Conservation (phyloP, 2,329 filamentous ascomycete species). For the Fusarium devonianum region DNA sequence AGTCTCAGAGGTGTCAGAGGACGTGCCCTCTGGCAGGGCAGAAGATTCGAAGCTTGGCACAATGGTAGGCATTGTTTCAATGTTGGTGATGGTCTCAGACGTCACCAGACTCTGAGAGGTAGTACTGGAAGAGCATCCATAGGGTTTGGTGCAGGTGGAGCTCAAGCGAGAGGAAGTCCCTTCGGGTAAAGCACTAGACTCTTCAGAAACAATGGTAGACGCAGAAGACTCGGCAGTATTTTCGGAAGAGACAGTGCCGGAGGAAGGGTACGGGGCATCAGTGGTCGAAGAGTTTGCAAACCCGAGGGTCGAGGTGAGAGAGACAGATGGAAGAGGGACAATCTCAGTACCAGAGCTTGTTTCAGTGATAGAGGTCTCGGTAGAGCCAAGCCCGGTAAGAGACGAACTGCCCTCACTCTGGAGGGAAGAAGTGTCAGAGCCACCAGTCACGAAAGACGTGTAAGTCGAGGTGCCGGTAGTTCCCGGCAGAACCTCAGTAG, state of each 20-base stretch:
- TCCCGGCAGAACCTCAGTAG: background rate
- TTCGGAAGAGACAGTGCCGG: background rate
- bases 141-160: constrained; percentile 11
- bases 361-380: constrained; percentile 1
- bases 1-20: background rate
- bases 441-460: background rate
- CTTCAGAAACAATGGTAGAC: constrained; percentile 2
- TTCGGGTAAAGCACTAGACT: constrained; percentile 19
- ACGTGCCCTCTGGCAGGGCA: constrained; percentile 22
- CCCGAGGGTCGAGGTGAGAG: constrained; percentile 5
- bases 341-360: constrained; percentile 3
- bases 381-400: background rate
- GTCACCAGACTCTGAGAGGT: background rate
- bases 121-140: constrained; percentile 26
- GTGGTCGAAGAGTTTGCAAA: constrained; percentile 12
- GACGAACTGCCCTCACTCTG: constrained; percentile 17
- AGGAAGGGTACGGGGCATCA: constrained; percentile 2
- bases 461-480: background rate
- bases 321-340: constrained; percentile 16
- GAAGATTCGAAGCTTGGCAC: constrained; percentile 24
- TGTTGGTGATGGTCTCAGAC: constrained; percentile 14
- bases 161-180: constrained; percentile 14
- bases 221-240: background rate
- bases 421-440: constrained; percentile 8
- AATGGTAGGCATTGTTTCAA: constrained; percentile 37